A percentile compares a stretch with the other conserved stretches of the same genome.
These are phyloP conservation scores for Phytopythium delawarense DNA, from an alignment of 352 stramenopile genomes.

Conservation along the genomic window DNA sequence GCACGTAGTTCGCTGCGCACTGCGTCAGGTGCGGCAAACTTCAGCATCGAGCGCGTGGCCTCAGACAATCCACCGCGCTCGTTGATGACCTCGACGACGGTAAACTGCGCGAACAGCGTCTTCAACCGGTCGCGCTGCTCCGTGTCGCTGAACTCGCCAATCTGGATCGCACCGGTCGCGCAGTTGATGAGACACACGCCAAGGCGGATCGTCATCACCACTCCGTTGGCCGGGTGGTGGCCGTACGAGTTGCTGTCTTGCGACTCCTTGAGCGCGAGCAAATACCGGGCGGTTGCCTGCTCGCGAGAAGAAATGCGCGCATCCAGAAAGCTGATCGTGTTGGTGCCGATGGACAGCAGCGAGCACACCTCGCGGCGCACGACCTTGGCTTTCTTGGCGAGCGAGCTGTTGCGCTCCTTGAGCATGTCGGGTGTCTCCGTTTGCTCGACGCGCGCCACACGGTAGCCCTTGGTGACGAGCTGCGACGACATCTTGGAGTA, in stretches of 20 bases:
- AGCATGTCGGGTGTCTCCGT: conserved; percentile 98
- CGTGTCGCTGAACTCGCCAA: conserved; percentile 98
- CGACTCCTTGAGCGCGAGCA: conserved; percentile 71
- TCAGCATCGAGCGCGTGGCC: conserved; percentile 71
- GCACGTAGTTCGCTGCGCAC: conserved; percentile 62
- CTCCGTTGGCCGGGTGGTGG: conserved; percentile 7
- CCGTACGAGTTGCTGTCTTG: conserved; percentile 38
- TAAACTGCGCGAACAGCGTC: conserved; percentile 92
- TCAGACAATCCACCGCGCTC: conserved; percentile 62
- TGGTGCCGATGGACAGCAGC: conserved; percentile 93
- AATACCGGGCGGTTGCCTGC: conserved; percentile 35
- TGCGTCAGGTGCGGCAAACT: conserved; percentile 54
- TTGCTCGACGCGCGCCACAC: conserved; percentile 98
- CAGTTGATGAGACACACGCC: conserved; percentile 96
- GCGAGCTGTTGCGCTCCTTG: conserved; percentile 89
- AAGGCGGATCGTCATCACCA: conserved; percentile 63
- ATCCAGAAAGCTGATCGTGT: conserved; percentile 95
- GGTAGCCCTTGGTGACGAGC: conserved; percentile 95
- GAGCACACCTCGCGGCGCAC: conserved; percentile 95
- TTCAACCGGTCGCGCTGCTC: conserved; percentile 93
- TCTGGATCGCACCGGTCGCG: conserved; percentile 88
- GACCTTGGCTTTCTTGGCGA: conserved; percentile 78
- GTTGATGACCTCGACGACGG: conserved; percentile 81
- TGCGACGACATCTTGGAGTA: conserved; percentile 96
- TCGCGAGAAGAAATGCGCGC: conserved; percentile 54